Evolutionary conservation across 2,329 filamentous ascomycete species (phyloP).

Genomic region (Cordyceps cateniannulata): DNA sequence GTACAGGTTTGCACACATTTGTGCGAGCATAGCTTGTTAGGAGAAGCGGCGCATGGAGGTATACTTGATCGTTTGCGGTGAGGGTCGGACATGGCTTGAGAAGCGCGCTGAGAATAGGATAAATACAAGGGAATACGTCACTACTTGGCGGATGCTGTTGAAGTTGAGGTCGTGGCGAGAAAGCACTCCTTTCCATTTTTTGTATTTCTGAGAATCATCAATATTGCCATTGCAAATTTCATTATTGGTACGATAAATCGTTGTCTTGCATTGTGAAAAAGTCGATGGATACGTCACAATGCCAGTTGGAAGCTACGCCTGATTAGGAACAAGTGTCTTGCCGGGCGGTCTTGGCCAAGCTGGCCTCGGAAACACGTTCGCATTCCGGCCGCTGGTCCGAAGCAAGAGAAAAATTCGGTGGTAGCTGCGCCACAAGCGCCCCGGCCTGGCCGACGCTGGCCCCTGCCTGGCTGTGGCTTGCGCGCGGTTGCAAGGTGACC

Average conservation of each 20-base stretch:
- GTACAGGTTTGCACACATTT: neutral
- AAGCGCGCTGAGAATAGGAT: neutral
- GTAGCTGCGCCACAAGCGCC: neutral
- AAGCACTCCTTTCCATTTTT: too few species aligned
- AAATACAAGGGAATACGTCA: neutral
- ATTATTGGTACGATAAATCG: too few species aligned
- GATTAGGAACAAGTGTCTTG: neutral
- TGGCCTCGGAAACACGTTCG: slow-evolving; percentile 15
- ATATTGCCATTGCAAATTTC: too few species aligned
- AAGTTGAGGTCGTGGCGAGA: too few species aligned
- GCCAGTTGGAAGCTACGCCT: neutral
- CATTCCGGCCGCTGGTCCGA: slow-evolving; percentile 17
- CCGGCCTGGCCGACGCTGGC: neutral
- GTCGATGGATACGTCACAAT: neutral
- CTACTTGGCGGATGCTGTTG: too few species aligned
- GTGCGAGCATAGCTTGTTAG: neutral
- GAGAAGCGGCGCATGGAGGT: neutral
- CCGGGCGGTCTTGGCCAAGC: neutral
- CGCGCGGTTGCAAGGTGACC: neutral
- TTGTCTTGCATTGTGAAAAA: neutral
- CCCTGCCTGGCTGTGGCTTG: neutral
- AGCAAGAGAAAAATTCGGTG: neutral
- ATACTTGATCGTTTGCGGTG: neutral
- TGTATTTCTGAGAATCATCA: too few species aligned
- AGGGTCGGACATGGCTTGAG: neutral